Evolutionary conservation across 1,139 yeast species (phyloP).

Genomic region (Kodamaea sp.): DNA sequence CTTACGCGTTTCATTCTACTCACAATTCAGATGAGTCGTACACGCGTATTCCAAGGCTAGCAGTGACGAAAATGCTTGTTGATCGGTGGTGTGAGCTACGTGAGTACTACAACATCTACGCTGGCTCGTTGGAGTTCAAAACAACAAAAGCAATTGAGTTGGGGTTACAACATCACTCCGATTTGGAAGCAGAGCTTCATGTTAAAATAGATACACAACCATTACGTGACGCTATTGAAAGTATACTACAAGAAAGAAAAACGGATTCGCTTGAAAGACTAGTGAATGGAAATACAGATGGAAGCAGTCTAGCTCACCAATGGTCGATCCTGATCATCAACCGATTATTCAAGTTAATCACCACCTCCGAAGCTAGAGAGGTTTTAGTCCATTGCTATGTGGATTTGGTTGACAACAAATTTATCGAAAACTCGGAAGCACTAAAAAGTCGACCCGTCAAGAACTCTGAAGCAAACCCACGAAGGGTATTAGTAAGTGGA

Average conservation of each 20-base stretch:
- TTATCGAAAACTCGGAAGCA: conserved; percentile 18
- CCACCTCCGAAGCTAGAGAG: conserved; percentile 59
- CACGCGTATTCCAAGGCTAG: conserved; percentile 19
- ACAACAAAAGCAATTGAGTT: conserved; percentile 12
- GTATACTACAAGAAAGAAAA: neutral
- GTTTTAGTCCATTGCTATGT: conserved; percentile 56
- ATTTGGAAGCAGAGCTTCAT: conserved; percentile 15
- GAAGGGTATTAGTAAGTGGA: conserved; percentile 56
- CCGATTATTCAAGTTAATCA: conserved; percentile 39
- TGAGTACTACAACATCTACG: conserved; percentile 21
- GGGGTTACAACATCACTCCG: conserved; percentile 14
- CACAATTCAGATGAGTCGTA: conserved; percentile 19
- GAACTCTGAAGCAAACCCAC: conserved; percentile 1
- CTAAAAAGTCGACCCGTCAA: neutral
- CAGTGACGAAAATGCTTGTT: conserved; percentile 25
- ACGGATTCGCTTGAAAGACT: conserved; percentile 4
- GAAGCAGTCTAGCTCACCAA: conserved; percentile 26
- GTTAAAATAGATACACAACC: conserved; percentile 10
- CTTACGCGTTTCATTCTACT: conserved; percentile 19
- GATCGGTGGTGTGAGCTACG: conserved; percentile 28
- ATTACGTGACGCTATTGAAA: conserved; percentile 4
- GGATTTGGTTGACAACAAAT: conserved; percentile 26
- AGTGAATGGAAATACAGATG: conserved; percentile 15
- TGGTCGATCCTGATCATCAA: conserved; percentile 37
- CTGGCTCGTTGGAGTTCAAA: conserved; percentile 16